Base-by-base conservation (phyloP, 306 rosid species). In the Casuarina glauca region DNA sequence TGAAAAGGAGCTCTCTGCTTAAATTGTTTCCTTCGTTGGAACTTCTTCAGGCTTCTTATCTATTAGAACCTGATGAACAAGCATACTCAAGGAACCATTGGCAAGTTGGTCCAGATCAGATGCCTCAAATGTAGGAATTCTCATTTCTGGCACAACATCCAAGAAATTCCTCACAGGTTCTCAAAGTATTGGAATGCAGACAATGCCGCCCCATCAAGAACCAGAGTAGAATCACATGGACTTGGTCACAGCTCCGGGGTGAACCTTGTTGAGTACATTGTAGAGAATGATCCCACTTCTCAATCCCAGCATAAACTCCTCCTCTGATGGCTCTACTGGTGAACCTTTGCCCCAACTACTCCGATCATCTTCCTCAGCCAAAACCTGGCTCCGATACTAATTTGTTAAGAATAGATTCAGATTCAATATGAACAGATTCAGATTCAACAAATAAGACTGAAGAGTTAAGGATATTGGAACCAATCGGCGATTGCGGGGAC, bases 271-370 rank as follows among this genome's bases (percentile, higher is more conserved):
- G 67, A 92, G 84, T 51, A 86, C 97, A 82, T 89, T 94, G 78
- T 97, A 94, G 44, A 92, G 94, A 35, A 94, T 88, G 76, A 94
- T 94, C 77, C 98, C 98, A 82, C 97, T 94, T 72, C 97, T 88
- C 84, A 94, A 81, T 79, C 97, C 97, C 85, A 94, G 97, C 88
- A 97, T 90, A 69, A 94, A 89, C 82, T 90, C 98, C 82, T 94
- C 97, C 89, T 90, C 98, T 2, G 98, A 90, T 2, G 98, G 98
- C 82, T 94, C 97, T 39, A 97, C 98, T 0, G 98, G 98, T 74
- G 92, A 86, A 81, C 97, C 78, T 89, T 94, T 32, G 97, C 98
- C n/a, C 89, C 98, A 35, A 94, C 98, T 10, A 94, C 97, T 73
- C 98, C 98, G 38, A 91, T 85, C 97, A 84, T 88, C 92, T 89